These are phyloP conservation scores for Globisporangium middletonii DNA, from an alignment of 352 stramenopile genomes.

Conservation along the genomic window DNA sequence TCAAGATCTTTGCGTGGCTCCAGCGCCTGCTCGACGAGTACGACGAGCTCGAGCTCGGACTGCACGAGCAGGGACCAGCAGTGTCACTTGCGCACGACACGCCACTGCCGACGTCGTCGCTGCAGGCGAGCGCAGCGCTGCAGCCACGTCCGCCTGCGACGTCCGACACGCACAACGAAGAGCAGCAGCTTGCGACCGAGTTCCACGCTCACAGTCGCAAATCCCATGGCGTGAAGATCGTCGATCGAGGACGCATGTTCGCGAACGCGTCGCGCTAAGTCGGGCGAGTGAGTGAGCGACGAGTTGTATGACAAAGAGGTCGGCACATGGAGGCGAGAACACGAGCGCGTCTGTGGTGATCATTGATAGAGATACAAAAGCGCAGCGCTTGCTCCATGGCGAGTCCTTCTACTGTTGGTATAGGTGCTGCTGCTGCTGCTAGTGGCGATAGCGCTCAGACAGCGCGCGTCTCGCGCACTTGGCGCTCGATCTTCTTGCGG, in stretches of 20 bases:
- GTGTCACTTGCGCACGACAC: neutral
- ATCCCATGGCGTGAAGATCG: constrained; percentile 28
- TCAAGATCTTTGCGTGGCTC: constrained; percentile 60
- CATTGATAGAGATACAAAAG: neutral
- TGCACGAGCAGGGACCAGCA: constrained; percentile 10
- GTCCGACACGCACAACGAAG: neutral
- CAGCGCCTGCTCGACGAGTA: constrained; percentile 54
- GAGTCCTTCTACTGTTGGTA: neutral
- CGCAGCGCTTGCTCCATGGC: neutral
- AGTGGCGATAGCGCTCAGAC: neutral
- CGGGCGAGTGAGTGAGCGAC: neutral
- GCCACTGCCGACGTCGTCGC: neutral
- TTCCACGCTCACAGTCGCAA: constrained; percentile 11
- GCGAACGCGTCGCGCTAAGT: constrained; percentile 2
- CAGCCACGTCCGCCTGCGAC: constrained; percentile 7
- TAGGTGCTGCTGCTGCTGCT: neutral
- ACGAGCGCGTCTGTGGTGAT: neutral
- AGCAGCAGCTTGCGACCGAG: constrained; percentile 11
- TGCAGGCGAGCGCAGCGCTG: constrained; percentile 2
- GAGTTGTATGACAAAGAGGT: neutral
- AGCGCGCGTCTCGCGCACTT: constrained; percentile 46
- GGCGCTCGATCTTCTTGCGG: constrained; percentile 81
- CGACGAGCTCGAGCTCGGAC: constrained; percentile 45
- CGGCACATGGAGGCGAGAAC: neutral
- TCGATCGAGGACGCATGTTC: constrained; percentile 44